A percentile compares a stretch with the other conserved stretches of the same genome.
phyloP scores from a whole-genome alignment of 768 basidiomycete species.

The Podaxis sp. region DNA sequence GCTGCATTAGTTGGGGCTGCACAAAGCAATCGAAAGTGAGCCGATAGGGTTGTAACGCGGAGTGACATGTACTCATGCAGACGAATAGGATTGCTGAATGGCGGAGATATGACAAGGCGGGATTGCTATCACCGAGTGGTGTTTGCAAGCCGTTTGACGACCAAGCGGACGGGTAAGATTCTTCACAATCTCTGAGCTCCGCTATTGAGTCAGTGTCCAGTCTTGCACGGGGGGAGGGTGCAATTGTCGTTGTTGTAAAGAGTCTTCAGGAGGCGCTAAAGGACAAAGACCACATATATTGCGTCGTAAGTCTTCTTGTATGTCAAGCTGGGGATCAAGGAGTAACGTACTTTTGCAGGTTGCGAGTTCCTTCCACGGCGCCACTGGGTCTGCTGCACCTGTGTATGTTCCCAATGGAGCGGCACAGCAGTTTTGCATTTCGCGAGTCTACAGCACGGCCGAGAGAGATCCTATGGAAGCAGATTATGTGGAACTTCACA shows the following conservation, averaged over 20 bases:
- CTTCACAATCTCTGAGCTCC: neutral
- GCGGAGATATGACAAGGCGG: slow-evolving; percentile 36
- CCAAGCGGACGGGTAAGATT: slow-evolving; percentile 39
- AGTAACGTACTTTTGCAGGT: slow-evolving; percentile 28
- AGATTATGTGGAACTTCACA: slow-evolving; percentile 51
- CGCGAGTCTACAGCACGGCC: slow-evolving; percentile 31
- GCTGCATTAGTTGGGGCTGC: slow-evolving; percentile 47
- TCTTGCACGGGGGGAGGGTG: slow-evolving; percentile 40
- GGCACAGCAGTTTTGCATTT: slow-evolving; percentile 38
- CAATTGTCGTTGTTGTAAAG: slow-evolving; percentile 39
- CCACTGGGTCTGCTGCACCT: slow-evolving; percentile 36
- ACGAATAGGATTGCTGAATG: slow-evolving; percentile 32
- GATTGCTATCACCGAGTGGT: slow-evolving; percentile 38
- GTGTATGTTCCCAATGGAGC: slow-evolving; percentile 37
- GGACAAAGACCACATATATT: slow-evolving; percentile 42
- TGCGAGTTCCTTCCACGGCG: slow-evolving; percentile 38
- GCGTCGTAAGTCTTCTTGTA: slow-evolving; percentile 27
- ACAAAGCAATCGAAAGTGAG: slow-evolving; percentile 42
- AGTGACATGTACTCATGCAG: neutral
- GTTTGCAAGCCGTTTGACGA: slow-evolving; percentile 46
- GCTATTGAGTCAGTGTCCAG: slow-evolving; percentile 20
- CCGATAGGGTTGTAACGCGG: slow-evolving; percentile 4
- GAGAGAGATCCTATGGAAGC: slow-evolving; percentile 36
- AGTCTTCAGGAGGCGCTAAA: slow-evolving; percentile 35
- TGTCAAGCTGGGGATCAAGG: neutral